Evolutionary conservation across 306 rosid species (phyloP).

Genomic region (Arachis hypogaea): DNA sequence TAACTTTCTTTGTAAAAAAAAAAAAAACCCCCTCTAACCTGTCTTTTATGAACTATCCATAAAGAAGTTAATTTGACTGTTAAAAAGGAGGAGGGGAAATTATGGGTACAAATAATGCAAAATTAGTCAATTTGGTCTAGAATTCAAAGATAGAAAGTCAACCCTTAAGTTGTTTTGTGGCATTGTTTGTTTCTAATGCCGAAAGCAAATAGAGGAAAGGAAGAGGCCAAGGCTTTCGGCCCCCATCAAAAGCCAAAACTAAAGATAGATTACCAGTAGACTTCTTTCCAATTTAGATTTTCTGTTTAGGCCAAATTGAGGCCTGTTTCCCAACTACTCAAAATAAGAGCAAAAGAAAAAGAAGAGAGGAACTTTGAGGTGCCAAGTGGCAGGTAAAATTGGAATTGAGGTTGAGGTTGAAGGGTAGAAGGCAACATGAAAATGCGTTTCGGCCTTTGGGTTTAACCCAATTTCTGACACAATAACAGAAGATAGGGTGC

Average conservation of each 20-base stretch:
- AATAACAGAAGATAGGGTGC: slow-evolving; percentile 8
- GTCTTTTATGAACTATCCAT: background rate
- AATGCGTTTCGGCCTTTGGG: slow-evolving; percentile 39
- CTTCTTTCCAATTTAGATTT: slow-evolving; percentile 26
- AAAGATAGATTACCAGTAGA: background rate
- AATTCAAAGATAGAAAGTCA: slow-evolving; percentile 6
- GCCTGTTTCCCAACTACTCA: slow-evolving; percentile 26
- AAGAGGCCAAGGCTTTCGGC: slow-evolving; percentile 31
- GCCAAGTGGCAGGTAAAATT: slow-evolving; percentile 40
- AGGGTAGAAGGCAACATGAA: slow-evolving; percentile 30
- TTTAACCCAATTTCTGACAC: slow-evolving; percentile 40
- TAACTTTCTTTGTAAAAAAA: no score
- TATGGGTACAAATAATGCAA: background rate
- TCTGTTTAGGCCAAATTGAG: slow-evolving; percentile 31
- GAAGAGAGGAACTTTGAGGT: slow-evolving; percentile 30
- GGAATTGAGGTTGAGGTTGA: slow-evolving; percentile 31
- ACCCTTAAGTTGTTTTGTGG: background rate
- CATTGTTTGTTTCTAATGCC: background rate
- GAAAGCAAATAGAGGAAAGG: slow-evolving; percentile 27
- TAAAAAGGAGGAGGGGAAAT: background rate
- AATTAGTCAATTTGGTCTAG: background rate
- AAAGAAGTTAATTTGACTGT: background rate
- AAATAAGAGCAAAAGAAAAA: slow-evolving; percentile 23
- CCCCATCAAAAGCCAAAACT: slow-evolving; percentile 14
- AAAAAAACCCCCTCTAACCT: no score